Conservation (phyloP, 495 filamentous ascomycete genomes). For the Patellaria atrata region DNA sequence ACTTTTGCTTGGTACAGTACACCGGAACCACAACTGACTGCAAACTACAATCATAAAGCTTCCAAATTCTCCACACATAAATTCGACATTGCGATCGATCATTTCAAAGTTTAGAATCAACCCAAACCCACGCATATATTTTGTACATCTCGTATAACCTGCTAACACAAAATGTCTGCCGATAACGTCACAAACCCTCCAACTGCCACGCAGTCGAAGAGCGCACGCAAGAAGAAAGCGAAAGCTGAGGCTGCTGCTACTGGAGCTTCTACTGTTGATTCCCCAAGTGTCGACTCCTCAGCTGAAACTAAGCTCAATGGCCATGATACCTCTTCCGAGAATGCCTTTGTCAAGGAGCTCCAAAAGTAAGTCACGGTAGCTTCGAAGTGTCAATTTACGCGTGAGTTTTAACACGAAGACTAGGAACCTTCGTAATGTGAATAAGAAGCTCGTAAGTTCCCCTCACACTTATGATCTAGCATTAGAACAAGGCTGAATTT, state of each 20-base stretch:
- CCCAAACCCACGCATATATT: constrained; percentile 2
- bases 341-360: constrained; percentile 66
- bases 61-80: too few species aligned
- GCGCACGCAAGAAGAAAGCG: constrained; percentile 29
- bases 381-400: too few species aligned
- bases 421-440: constrained; percentile 71
- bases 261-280: constrained; percentile 4
- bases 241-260: constrained; percentile 23
- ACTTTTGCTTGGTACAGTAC: too few species aligned
- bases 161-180: constrained; percentile 10
- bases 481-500: constrained; percentile 6
- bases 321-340: constrained; percentile 45
- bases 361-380: constrained; percentile 78
- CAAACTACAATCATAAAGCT: too few species aligned
- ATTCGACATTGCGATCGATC: too few species aligned
- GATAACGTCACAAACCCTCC: constrained; percentile 20
- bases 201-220: constrained; percentile 24
- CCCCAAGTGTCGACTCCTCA: constrained; percentile 14
- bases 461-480: neutral
- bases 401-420: too few species aligned
- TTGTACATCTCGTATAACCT: too few species aligned
- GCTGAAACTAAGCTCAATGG: constrained; percentile 30
- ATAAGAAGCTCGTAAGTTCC: constrained; percentile 71
- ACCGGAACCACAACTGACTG: too few species aligned
- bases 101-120: too few species aligned